Conservation (phyloP, 2,329 filamentous ascomycete species). For the Phialophora chinensis region DNA sequence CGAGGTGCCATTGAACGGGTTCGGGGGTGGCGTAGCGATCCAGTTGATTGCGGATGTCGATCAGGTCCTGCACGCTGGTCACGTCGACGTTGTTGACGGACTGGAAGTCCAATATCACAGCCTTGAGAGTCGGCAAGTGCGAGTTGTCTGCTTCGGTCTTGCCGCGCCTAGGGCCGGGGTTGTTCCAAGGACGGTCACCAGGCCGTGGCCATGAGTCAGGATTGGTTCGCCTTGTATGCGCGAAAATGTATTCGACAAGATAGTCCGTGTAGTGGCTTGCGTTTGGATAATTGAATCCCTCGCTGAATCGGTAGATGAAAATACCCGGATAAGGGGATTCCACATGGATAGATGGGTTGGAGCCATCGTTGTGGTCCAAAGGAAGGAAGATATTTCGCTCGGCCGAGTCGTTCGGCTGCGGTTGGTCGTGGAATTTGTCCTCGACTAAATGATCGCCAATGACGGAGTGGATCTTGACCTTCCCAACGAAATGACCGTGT, state of each 20-base stretch:
- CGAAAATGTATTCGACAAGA: slow-evolving; percentile 70
- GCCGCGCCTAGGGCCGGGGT: slow-evolving; percentile 74
- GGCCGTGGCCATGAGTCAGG: slow-evolving; percentile 66
- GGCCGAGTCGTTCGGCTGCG: slow-evolving; percentile 40
- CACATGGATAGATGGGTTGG: slow-evolving; percentile 82
- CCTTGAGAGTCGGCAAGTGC: slow-evolving; percentile 73
- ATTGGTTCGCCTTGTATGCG: slow-evolving; percentile 77
- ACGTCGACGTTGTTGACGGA: slow-evolving; percentile 93
- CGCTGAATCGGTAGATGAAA: slow-evolving; percentile 93
- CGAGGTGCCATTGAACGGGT: slow-evolving; percentile 91
- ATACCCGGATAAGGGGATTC: slow-evolving; percentile 85
- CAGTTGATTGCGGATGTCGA: slow-evolving; percentile 93
- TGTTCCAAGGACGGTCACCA: slow-evolving; percentile 92
- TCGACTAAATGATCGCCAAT: slow-evolving; percentile 75
- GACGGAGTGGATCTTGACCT: slow-evolving; percentile 82
- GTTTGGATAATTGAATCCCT: slow-evolving; percentile 96
- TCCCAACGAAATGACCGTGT: slow-evolving; percentile 81
- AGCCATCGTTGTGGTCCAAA: slow-evolving; percentile 84
- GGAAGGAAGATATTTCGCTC: slow-evolving; percentile 83
- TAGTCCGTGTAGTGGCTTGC: slow-evolving; percentile 87
- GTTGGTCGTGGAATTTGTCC: slow-evolving; percentile 57
- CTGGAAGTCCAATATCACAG: slow-evolving; percentile 92
- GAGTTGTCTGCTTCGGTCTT: slow-evolving; percentile 57
- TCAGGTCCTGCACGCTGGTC: slow-evolving; percentile 88
- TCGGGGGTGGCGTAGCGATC: slow-evolving; percentile 82